Evolutionary conservation across 1,284 basidiomycete species (phyloP), one percentile per base, ranked within the genome.

Genomic region (Amylostereum areolatum): DNA sequence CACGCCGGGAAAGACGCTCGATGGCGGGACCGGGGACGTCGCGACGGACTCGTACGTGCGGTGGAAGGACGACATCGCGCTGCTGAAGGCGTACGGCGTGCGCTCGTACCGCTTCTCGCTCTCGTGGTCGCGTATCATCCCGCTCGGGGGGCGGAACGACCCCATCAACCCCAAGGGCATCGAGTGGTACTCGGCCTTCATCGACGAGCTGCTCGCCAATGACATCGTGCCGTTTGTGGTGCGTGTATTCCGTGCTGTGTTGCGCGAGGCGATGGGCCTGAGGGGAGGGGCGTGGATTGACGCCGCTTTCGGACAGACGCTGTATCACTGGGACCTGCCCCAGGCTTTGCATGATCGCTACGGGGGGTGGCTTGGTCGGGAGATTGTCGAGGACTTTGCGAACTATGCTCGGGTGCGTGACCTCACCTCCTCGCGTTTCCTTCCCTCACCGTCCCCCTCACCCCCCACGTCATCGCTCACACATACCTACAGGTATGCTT

Each of bases 271-370:
- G 7, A 6, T 18, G 11, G 33, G n/a, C 8, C 33, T 35, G 33
- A 35, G 8, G n/a, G 33, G n/a, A n/a, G 33, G 8, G 8, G 28
- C 25, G 18, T 18, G 33, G 12, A 43, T 45, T 40, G 1, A 63
- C 51, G n/a, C 27, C 28, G 27, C 12, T 45, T 41, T 28, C 27
- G 30, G 43, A 5, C 53, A 85, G 83, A 89, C 85, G 0, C 64
- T 89, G 36, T 87, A 86, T 64, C 85, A 89, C 61, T 89, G 85
- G 86, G 87, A 90, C 59, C 71, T 87, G 4, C 86, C 86, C 3
- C 82, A 83, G 61, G 77, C 66, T 1, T 70, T 89, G 29, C 75
- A 87, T 48, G 78, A 85, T 49, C 73, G 81, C 41, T 89, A 89
- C 63, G 78, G 80, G n/a, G 86, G 86, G 3, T 89, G 85, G 81